Evolutionary conservation across 331 rosid species (phyloP).

Genomic region (Rosa hybrid): DNA sequence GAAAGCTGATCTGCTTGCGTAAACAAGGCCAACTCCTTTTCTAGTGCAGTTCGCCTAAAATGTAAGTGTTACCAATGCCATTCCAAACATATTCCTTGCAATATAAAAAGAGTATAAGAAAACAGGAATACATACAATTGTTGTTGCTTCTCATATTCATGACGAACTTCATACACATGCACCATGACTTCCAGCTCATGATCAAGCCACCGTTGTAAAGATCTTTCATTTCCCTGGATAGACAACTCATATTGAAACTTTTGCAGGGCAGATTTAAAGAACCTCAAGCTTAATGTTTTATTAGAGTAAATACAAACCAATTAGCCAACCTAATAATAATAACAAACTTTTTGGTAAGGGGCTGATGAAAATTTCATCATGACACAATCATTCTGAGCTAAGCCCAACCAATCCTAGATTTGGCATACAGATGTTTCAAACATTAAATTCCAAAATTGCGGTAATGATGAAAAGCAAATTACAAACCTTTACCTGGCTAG

Average conservation of each 20-base stretch:
- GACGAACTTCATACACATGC: slow-evolving; percentile 67
- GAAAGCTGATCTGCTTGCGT: slow-evolving; percentile 53
- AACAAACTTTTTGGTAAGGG: background rate
- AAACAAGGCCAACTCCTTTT: slow-evolving; percentile 59
- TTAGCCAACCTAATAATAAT: background rate
- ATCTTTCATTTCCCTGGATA: slow-evolving; percentile 39
- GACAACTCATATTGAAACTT: slow-evolving; percentile 10
- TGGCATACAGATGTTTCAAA: background rate
- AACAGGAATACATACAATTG: slow-evolving; percentile 52
- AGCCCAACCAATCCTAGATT: background rate
- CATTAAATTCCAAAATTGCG: slow-evolving; percentile 1
- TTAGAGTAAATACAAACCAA: slow-evolving; percentile 7
- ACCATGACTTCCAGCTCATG: slow-evolving; percentile 73
- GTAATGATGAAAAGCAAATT: background rate
- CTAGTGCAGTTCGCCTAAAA: slow-evolving; percentile 60
- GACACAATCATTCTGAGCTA: background rate
- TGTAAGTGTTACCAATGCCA: slow-evolving; percentile 25
- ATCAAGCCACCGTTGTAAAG: slow-evolving; percentile 60
- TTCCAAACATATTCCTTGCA: slow-evolving; percentile 8
- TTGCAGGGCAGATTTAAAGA: background rate
- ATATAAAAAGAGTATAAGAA: slow-evolving; percentile 1
- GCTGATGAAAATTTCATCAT: slow-evolving; percentile 12
- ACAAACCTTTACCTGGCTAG: slow-evolving; percentile 37
- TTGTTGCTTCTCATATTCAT: slow-evolving; percentile 61
- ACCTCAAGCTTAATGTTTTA: background rate